Evolutionary conservation across 176 grass and related monocot species (phyloP).

Genomic region (Coix lacrymajobi): DNA sequence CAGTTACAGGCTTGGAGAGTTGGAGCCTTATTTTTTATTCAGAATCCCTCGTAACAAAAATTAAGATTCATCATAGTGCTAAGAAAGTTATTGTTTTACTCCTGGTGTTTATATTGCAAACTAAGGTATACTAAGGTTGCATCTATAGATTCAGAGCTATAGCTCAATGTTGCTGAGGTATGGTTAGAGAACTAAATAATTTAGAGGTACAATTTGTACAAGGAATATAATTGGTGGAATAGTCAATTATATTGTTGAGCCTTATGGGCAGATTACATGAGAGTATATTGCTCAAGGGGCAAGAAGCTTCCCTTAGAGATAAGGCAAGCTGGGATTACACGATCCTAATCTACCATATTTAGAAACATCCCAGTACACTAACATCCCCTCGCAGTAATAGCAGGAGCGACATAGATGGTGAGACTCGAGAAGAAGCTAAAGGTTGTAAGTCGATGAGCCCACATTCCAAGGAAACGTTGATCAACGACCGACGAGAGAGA

Average conservation of each 20-base stretch:
- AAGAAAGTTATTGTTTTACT: background rate
- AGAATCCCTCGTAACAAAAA: background rate
- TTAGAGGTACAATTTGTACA: background rate
- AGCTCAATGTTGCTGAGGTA: background rate
- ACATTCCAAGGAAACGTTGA: background rate
- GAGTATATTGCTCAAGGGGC: background rate
- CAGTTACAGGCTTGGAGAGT: background rate
- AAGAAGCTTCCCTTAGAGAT: background rate
- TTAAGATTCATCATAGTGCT: background rate
- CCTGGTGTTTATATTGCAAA: background rate
- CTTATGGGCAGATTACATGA: background rate
- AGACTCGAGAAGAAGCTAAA: background rate
- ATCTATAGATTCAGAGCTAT: background rate
- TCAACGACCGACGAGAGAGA: background rate
- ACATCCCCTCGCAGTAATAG: no score
- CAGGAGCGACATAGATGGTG: background rate
- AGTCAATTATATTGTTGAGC: background rate
- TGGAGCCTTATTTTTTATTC: constrained; percentile 4
- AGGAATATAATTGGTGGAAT: background rate
- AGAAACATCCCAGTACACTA: background rate
- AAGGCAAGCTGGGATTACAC: background rate
- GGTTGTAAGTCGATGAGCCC: background rate
- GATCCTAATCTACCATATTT: background rate
- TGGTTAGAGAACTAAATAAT: background rate
- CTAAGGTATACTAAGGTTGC: background rate